These are phyloP conservation scores for Penicillium thymicola DNA, from an alignment of 2,329 filamentous ascomycete genomes.

Conservation along the genomic window DNA sequence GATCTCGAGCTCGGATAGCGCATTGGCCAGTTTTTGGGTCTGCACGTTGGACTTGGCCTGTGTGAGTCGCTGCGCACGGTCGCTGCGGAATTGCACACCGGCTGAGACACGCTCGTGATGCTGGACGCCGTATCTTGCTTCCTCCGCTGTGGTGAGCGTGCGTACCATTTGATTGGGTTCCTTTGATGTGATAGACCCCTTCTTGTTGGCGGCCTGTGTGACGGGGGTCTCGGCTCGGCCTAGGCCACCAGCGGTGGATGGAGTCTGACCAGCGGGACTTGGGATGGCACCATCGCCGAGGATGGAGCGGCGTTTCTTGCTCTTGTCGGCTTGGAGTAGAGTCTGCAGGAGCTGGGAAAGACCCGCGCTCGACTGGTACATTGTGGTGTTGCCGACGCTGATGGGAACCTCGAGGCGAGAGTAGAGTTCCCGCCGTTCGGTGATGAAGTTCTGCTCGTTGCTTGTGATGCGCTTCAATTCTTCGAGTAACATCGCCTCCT, in stretches of 20 bases:
- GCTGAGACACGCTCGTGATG: constrained; percentile 80
- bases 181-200: constrained; percentile 35
- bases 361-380: constrained; percentile 78
- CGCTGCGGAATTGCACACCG: constrained; percentile 83
- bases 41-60: constrained; percentile 52
- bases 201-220: constrained; percentile 30
- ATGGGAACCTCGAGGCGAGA: constrained; percentile 78
- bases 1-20: constrained; percentile 48
- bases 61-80: constrained; percentile 49
- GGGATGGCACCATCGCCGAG: constrained; percentile 56
- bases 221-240: constrained; percentile 40
- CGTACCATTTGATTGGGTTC: constrained; percentile 56
- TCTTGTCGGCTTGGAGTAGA: constrained; percentile 77
- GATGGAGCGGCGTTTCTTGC: constrained; percentile 78
- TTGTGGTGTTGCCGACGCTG: constrained; percentile 65
- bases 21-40: constrained; percentile 47
- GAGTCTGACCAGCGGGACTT: constrained; percentile 55
- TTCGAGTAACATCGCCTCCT: constrained; percentile 83
- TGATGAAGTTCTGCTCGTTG: constrained; percentile 79
- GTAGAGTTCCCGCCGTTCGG: constrained; percentile 84
- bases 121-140: constrained; percentile 76
- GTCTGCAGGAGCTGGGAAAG: constrained; percentile 77
- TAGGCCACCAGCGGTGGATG: constrained; percentile 35
- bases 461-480: constrained; percentile 91
- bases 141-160: constrained; percentile 71